A percentile compares a stretch with the other conserved stretches of the same genome.
Evolutionary conservation across 208 protist species (phyloP).

Genomic region (Plasmodiophora brassicae): DNA sequence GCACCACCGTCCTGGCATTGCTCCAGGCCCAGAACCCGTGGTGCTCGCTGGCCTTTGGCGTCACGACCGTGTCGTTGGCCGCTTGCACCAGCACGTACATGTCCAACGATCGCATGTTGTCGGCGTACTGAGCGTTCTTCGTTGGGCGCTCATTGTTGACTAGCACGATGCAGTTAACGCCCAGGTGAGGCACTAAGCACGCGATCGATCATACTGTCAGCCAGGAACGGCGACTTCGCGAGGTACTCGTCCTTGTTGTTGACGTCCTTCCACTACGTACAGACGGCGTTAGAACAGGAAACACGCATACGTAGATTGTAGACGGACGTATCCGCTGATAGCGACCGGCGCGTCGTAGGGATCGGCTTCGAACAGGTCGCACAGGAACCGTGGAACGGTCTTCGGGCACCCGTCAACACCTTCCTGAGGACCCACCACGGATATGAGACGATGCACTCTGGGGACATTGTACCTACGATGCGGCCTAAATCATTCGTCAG

Average conservation of each 20-base stretch:
- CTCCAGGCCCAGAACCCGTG: slow-evolving; percentile 10
- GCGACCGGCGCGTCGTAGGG: neutral
- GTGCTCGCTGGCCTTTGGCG: neutral
- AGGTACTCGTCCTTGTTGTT: slow-evolving; percentile 25
- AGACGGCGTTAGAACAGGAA: neutral
- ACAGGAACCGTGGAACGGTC: neutral
- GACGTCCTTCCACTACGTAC: neutral
- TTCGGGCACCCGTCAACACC: slow-evolving; percentile 1
- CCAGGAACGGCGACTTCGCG: neutral
- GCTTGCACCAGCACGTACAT: neutral
- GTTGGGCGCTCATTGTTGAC: neutral
- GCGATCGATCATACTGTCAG: neutral
- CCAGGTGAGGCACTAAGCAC: neutral
- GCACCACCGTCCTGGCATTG: neutral
- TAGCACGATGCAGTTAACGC: neutral
- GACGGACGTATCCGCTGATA: neutral
- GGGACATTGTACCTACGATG: slow-evolving; percentile 5
- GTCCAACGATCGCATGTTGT: neutral
- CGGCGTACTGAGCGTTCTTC: neutral
- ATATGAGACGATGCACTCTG: neutral
- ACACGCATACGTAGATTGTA: too few relatives aligned
- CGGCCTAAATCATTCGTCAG: too few relatives aligned
- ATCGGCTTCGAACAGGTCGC: neutral
- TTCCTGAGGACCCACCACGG: neutral
- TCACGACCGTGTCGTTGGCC: neutral